A percentile compares a stretch with the other conserved stretches of the same genome.
Evolutionary conservation across 2,329 filamentous ascomycete species (phyloP).

Genomic region (Dendrostoma leiphaemia): DNA sequence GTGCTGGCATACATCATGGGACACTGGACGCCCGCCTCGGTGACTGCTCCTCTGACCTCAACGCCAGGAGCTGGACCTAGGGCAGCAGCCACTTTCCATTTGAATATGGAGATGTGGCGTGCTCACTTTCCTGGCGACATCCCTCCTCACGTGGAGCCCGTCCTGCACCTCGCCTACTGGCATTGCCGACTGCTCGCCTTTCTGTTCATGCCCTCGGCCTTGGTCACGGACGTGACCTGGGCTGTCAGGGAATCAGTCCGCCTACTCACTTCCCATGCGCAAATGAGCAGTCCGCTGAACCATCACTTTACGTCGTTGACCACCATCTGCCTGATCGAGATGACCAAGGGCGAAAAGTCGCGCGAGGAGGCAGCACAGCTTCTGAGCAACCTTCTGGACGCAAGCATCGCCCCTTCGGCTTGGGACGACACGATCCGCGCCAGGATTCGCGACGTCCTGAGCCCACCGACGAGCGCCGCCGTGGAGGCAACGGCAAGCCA

Average conservation of each 20-base stretch:
- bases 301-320: slow-evolving; percentile 65
- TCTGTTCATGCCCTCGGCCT: slow-evolving; percentile 55
- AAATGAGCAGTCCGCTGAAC: slow-evolving; percentile 60
- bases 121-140: slow-evolving; percentile 60
- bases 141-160: slow-evolving; percentile 48
- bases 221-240: slow-evolving; percentile 57
- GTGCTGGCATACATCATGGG: slow-evolving; percentile 19
- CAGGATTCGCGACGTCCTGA: slow-evolving; percentile 45
- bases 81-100: slow-evolving; percentile 49
- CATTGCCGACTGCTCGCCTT: slow-evolving; percentile 65
- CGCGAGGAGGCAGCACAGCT: slow-evolving; percentile 56
- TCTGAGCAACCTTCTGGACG: slow-evolving; percentile 56
- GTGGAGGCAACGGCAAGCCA: slow-evolving; percentile 45
- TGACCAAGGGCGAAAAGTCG: slow-evolving; percentile 53
- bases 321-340: slow-evolving; percentile 58
- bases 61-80: slow-evolving; percentile 39
- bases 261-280: slow-evolving; percentile 54
- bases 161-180: slow-evolving; percentile 69
- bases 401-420: slow-evolving; percentile 43
- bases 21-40: slow-evolving; percentile 18
- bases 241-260: slow-evolving; percentile 57
- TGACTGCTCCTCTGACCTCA: slow-evolving; percentile 41
- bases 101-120: slow-evolving; percentile 64
- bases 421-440: slow-evolving; percentile 59
- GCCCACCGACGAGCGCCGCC: slow-evolving; percentile 34